Percentiles rank a stretch among this genome's conserved stretches.
Conservation (phyloP, 169 alveolate species). For the Cardiosporidium cionae region DNA sequence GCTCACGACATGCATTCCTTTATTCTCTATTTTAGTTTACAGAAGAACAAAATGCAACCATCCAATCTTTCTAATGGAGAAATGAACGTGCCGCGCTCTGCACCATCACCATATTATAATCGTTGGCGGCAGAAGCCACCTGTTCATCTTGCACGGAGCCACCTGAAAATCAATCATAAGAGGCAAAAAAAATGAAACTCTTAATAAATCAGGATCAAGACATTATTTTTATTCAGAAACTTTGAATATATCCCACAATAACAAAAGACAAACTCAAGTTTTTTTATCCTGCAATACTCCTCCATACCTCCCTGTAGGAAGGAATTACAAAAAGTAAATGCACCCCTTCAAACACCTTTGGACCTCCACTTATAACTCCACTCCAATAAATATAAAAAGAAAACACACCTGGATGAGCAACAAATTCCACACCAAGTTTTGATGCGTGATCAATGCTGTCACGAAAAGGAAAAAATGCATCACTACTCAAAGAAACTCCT, state of each 20-base stretch:
- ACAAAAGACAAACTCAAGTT: neutral
- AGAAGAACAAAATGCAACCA: no score
- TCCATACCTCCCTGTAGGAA: neutral
- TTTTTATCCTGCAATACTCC: neutral
- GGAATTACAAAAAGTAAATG: neutral
- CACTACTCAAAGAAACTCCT: constrained; percentile 40
- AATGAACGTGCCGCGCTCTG: constrained; percentile 29
- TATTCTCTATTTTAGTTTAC: no score
- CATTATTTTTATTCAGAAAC: constrained; percentile 5
- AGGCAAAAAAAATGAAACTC: no score
- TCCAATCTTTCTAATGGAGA: constrained; percentile 37
- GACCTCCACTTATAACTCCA: constrained; percentile 20
- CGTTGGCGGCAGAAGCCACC: neutral
- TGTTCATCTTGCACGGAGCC: constrained; percentile 2
- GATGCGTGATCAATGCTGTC: constrained; percentile 37
- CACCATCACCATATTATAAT: constrained; percentile 19
- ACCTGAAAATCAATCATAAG: neutral
- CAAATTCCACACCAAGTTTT: constrained; percentile 7
- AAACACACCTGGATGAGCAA: constrained; percentile 21
- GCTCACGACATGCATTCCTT: no score
- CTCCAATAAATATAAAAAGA: constrained; percentile 11
- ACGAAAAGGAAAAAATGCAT: constrained; percentile 47
- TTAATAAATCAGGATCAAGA: neutral
- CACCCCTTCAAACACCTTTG: constrained; percentile 6
- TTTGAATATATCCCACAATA: constrained; percentile 15